A percentile compares a stretch with the other conserved stretches of the same genome.
Conservation (phyloP, 768 basidiomycete species). For the Tylopilus rubrobrunneus region DNA sequence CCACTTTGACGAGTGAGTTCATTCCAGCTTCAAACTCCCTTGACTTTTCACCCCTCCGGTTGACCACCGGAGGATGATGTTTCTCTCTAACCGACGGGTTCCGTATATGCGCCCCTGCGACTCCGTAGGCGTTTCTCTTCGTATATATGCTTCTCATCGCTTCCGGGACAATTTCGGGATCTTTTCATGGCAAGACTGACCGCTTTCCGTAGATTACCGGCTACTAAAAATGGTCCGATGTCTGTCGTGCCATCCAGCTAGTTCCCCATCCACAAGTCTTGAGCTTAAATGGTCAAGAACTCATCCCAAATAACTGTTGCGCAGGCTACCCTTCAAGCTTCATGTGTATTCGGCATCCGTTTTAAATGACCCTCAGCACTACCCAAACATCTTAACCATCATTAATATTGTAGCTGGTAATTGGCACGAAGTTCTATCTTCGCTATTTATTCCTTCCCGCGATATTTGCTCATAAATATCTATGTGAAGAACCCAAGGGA, state of each 20-base stretch:
- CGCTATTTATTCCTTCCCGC: background rate
- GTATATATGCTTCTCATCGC: background rate
- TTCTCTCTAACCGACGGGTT: background rate
- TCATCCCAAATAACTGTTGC: background rate
- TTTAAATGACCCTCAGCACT: background rate
- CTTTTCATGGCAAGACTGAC: slow-evolving; percentile 2
- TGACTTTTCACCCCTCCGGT: background rate
- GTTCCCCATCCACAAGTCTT: slow-evolving; percentile 11
- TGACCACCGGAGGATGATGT: background rate
- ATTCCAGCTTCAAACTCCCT: background rate
- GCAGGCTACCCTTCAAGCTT: background rate
- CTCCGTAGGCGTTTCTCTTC: background rate
- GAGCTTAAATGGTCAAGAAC: slow-evolving; percentile 1
- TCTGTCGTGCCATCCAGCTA: slow-evolving; percentile 2
- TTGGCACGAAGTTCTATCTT: background rate
- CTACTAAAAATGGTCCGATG: slow-evolving; percentile 7
- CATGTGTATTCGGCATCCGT: background rate
- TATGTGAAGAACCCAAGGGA: background rate
- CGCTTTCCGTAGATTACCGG: slow-evolving; percentile 8
- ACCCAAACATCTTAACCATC: background rate
- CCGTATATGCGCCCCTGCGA: background rate
- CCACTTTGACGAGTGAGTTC: slow-evolving; percentile 65
- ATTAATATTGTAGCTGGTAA: background rate
- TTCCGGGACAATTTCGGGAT: background rate
- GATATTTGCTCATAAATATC: background rate